Base-by-base conservation (phyloP, 805 yeast genomes). In the Jamesozyma spencerorum region DNA sequence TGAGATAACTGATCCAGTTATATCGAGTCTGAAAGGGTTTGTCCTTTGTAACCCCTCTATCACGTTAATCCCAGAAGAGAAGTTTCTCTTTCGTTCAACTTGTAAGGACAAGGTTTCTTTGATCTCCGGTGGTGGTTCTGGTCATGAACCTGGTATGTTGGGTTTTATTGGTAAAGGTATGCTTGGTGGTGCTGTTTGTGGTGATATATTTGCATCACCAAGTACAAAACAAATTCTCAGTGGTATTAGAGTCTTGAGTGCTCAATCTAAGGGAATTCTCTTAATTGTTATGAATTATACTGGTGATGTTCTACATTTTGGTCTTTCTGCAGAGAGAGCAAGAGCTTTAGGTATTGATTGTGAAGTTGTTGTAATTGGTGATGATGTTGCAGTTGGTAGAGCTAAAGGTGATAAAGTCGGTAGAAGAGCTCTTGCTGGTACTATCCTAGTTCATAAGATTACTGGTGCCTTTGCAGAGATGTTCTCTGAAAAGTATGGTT, bases 111-210 rank as follows among this genome's bases (percentile, higher is more conserved):
- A 84, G 53, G 82, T 87, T 34, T 74, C 85, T 5, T 54, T 88
- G 37, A 65, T 88, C 20, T 79, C 95, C 27, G 96, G 97, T 44
- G 97, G 97, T 41, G 97, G 97, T 20, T 78, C 88, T 12, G 97
- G 97, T 36, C 97, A 88, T 57, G 97, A 88, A 62, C 97, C 97
- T 19, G 70, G 87, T 3, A 97, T 90, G 55, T 88, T 85, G 7
- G 97, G 95, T 0, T 88, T 78, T 58, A 87, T 88, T 18, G 97
- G 97, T 11, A 70, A 76, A 12, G 94, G 94, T 37, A 65, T 82
- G 50, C 62, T 88, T 31, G 85, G 84, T 49, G 94, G 80, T 31
- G 97, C 95, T 0, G 95, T 88, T 4, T 77, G 87, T 40, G 97
- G 97, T 29, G 77, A 81, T 40, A 72, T 85, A n/a, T 88, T 88